Evolutionary conservation across 2,329 filamentous ascomycete genomes (phyloP).

Genomic region (Chaetothyriales sp.): DNA sequence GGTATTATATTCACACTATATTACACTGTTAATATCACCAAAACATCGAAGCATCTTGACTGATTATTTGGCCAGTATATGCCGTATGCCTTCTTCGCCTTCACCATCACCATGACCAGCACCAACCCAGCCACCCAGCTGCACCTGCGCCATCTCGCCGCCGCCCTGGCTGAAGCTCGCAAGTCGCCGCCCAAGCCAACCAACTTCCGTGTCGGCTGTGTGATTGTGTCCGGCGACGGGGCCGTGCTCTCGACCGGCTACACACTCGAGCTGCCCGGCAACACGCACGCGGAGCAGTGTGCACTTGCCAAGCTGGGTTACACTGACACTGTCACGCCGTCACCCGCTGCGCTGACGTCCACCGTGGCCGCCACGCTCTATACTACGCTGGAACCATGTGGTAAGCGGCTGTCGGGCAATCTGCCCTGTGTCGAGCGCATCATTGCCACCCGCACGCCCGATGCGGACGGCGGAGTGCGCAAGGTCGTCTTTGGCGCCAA

Average conservation of each 20-base stretch:
- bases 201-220: constrained; percentile 87
- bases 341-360: constrained; percentile 30
- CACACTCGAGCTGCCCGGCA: constrained; percentile 77
- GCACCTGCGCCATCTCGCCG: constrained; percentile 12
- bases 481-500: constrained; percentile 76
- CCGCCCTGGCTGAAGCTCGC: constrained; percentile 60
- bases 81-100: too few species aligned
- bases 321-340: constrained; percentile 22
- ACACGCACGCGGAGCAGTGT: constrained; percentile 93
- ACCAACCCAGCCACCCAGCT: background rate
- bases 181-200: constrained; percentile 73
- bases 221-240: constrained; percentile 43
- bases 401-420: constrained; percentile 32
- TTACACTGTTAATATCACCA: background rate
- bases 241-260: constrained; percentile 63
- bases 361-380: constrained; percentile 50
- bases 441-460: constrained; percentile 32
- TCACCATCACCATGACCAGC: background rate
- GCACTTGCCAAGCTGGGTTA: constrained; percentile 55
- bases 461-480: constrained; percentile 45
- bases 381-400: constrained; percentile 63
- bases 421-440: constrained; percentile 58
- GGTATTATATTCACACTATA: too few species aligned
- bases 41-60: background rate
- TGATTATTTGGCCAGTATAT: too few species aligned